A percentile compares a stretch with the other conserved stretches of the same genome.
Conservation (phyloP, 306 rosid species). For the Malus sieversii region DNA sequence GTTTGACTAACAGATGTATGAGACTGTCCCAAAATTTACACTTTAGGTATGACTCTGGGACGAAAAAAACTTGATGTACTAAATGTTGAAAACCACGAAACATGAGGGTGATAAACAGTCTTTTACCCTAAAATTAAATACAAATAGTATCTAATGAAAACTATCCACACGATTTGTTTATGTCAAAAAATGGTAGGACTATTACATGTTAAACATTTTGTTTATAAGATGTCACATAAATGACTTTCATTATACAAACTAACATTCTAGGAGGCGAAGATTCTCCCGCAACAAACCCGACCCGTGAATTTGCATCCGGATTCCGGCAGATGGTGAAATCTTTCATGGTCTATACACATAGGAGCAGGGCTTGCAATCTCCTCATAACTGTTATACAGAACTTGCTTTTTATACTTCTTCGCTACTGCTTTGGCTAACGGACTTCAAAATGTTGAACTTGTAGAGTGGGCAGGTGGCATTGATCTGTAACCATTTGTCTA, state of each 20-base stretch:
- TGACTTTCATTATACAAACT: neutral
- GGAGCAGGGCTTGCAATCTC: neutral
- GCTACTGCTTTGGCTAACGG: slow-evolving; percentile 18
- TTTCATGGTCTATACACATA: neutral
- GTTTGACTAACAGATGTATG: too few species aligned
- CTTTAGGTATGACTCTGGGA: too few species aligned
- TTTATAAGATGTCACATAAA: neutral
- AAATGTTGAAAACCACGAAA: too few species aligned
- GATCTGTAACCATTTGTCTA: slow-evolving; percentile 82
- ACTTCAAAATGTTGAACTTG: slow-evolving; percentile 69
- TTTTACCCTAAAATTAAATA: too few species aligned
- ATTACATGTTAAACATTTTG: neutral
- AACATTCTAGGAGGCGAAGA: neutral
- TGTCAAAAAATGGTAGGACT: neutral
- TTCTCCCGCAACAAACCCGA: neutral
- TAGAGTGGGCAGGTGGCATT: slow-evolving; percentile 91
- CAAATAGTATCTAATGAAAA: too few species aligned
- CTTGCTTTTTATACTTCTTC: slow-evolving; percentile 36
- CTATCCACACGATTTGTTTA: too few species aligned
- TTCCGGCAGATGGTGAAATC: neutral
- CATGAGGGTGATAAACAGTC: too few species aligned
- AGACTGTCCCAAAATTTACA: too few species aligned
- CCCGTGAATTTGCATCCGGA: slow-evolving; percentile 3
- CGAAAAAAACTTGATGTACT: too few species aligned
- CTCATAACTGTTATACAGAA: neutral